Conservation (phyloP, 2,329 filamentous ascomycete genomes). For the Leptosphaerulina australis region DNA sequence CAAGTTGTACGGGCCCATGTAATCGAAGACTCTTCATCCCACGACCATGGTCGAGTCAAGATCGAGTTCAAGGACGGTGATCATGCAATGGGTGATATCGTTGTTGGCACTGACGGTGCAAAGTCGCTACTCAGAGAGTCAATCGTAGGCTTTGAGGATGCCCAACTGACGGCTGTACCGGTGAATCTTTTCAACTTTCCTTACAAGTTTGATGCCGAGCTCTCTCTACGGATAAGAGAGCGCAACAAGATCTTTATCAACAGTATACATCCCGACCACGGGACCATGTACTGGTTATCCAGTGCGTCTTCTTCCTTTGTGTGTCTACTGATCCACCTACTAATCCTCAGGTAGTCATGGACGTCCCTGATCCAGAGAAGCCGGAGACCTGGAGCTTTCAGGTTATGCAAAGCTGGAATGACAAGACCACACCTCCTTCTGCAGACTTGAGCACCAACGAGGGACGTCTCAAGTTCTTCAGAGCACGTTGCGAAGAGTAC, state of each 20-base stretch:
- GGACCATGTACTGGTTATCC: conserved; percentile 33
- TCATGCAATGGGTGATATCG: conserved; percentile 24
- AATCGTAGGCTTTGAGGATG: conserved; percentile 24
- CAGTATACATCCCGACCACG: conserved; percentile 32
- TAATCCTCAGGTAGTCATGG: conserved; percentile 32
- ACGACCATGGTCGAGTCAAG: conserved; percentile 22
- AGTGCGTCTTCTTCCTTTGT: conserved; percentile 23
- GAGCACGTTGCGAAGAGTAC: conserved; percentile 29
- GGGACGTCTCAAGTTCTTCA: conserved; percentile 31
- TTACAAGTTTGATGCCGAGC: conserved; percentile 20
- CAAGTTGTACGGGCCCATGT: conserved; percentile 16
- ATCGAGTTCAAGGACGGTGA: conserved; percentile 29
- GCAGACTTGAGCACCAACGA: conserved; percentile 22
- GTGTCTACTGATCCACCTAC: conserved; percentile 4
- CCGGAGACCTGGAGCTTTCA: conserved; percentile 44
- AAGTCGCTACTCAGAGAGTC: conserved; percentile 24
- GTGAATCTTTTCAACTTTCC: conserved; percentile 36
- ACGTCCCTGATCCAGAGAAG: conserved; percentile 35
- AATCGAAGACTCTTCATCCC: conserved; percentile 13
- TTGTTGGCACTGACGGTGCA: conserved; percentile 32
- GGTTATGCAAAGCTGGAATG: conserved; percentile 32
- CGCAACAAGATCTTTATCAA: conserved; percentile 30
- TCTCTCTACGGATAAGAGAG: conserved; percentile 20
- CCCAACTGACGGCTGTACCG: conserved; percentile 24
- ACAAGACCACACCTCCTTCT: conserved; percentile 21